phyloP scores from a whole-genome alignment of 2,329 filamentous ascomycete genomes.

The Sclerotinia trifoliorum region DNA sequence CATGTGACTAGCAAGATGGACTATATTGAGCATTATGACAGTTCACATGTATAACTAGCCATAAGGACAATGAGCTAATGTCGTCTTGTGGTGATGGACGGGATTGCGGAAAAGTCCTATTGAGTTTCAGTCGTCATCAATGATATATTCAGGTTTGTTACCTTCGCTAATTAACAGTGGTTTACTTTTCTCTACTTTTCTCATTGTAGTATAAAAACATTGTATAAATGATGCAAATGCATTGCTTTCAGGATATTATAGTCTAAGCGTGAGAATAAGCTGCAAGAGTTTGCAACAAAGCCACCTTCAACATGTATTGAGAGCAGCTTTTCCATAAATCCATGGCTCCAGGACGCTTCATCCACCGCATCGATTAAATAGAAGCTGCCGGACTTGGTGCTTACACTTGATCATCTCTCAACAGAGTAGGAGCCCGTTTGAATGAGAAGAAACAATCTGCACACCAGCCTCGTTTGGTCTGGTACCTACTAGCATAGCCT shows the following conservation, averaged over 20 bases:
- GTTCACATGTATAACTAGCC: not conserved
- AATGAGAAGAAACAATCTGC: not conserved
- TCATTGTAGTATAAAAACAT: not conserved
- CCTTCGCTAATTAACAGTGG: not conserved
- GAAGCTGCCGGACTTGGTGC: not conserved
- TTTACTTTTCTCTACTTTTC: not conserved
- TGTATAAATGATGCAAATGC: not conserved
- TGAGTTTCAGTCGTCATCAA: not conserved
- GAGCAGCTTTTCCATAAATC: not conserved
- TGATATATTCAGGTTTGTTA: not conserved
- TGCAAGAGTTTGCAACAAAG: conserved; percentile 8
- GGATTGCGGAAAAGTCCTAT: not conserved
- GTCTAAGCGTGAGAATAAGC: not conserved
- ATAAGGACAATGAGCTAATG: not conserved
- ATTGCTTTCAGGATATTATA: not conserved
- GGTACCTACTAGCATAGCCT: not conserved
- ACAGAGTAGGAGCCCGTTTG: not conserved
- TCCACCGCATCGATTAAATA: not conserved
- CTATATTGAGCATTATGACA: not conserved
- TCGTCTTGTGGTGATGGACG: not conserved
- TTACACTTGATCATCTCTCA: not conserved
- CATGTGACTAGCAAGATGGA: not conserved
- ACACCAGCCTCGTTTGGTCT: not conserved
- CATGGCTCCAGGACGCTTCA: not conserved
- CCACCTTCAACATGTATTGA: conserved; percentile 9